These are phyloP conservation scores for Jatropha curcas DNA, from an alignment of 345 rosid genomes.

Conservation along the genomic window DNA sequence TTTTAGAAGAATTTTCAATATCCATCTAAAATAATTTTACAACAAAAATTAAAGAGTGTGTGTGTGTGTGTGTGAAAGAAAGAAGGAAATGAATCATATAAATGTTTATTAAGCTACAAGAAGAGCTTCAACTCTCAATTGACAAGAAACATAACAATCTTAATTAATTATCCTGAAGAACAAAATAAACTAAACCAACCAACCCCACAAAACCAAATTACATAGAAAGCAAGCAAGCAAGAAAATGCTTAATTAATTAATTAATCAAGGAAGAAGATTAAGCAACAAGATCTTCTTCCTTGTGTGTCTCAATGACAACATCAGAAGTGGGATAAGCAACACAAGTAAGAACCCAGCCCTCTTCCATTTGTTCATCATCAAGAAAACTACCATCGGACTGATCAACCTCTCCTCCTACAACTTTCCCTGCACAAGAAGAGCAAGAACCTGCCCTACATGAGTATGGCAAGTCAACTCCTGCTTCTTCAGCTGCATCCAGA, in stretches of 20 bases:
- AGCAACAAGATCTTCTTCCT: slow-evolving; percentile 70
- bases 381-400: slow-evolving; percentile 89
- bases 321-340: slow-evolving; percentile 60
- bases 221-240: neutral
- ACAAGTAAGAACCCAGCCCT: slow-evolving; percentile 81
- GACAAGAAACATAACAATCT: neutral
- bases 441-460: slow-evolving; percentile 97
- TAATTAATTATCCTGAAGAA: neutral
- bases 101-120: neutral
- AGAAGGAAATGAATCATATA: neutral
- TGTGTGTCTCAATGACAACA: slow-evolving; percentile 78
- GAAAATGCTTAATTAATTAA: neutral
- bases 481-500: slow-evolving; percentile 71
- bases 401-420: slow-evolving; percentile 52
- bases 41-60: neutral
- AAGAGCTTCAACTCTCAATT: neutral
- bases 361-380: slow-evolving; percentile 66
- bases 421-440: slow-evolving; percentile 78
- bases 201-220: neutral
- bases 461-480: slow-evolving; percentile 81
- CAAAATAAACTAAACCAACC: neutral
- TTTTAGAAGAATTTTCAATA: too few relatives aligned
- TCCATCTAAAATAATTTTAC: too few relatives aligned
- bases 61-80: neutral
- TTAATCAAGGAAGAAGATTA: slow-evolving; percentile 36